Percentiles rank a stretch among this genome's conserved stretches.
Conservation (phyloP, 2,329 filamentous ascomycete genomes). For the Fusarium veterinarium region DNA sequence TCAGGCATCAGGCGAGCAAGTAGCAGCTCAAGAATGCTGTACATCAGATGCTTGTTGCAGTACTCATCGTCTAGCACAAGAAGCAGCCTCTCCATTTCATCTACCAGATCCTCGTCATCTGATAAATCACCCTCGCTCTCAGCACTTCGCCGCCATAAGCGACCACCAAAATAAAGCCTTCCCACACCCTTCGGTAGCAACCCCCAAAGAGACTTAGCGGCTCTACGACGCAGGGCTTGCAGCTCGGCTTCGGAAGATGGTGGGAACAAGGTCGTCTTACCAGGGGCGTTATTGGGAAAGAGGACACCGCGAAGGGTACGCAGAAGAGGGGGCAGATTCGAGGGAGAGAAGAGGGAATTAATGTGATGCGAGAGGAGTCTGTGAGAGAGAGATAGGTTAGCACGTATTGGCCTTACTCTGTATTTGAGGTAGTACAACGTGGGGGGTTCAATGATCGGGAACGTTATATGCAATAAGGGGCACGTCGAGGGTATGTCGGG, state of each 20-base stretch:
- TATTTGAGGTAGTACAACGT: slow-evolving; percentile 24
- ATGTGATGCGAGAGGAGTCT: slow-evolving; percentile 71
- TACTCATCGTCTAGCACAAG: slow-evolving; percentile 84
- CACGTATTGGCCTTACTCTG: slow-evolving; percentile 31
- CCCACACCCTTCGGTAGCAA: slow-evolving; percentile 61
- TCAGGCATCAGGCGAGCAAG: slow-evolving; percentile 89
- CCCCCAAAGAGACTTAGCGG: slow-evolving; percentile 69
- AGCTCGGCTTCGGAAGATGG: slow-evolving; percentile 70
- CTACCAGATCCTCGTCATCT: slow-evolving; percentile 58
- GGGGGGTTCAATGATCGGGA: slow-evolving; percentile 36
- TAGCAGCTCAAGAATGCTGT: slow-evolving; percentile 82
- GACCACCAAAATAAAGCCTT: slow-evolving; percentile 63
- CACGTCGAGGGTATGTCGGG: slow-evolving; percentile 18
- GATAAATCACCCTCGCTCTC: slow-evolving; percentile 38
- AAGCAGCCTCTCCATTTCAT: slow-evolving; percentile 74
- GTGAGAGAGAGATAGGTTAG: slow-evolving; percentile 44
- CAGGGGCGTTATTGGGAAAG: slow-evolving; percentile 86
- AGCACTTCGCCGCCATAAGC: slow-evolving; percentile 44
- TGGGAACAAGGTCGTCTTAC: slow-evolving; percentile 69
- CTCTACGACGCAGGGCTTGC: slow-evolving; percentile 71
- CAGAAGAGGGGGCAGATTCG: slow-evolving; percentile 73
- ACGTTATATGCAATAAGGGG: slow-evolving; percentile 29
- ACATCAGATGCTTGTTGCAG: slow-evolving; percentile 92
- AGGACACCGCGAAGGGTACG: slow-evolving; percentile 79
- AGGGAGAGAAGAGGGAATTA: slow-evolving; percentile 69